Percentiles rank a stretch among this genome's conserved stretches.
These are phyloP conservation scores for Plasmodium gonderi DNA, from an alignment of 169 alveolate genomes.

Conservation along the genomic window DNA sequence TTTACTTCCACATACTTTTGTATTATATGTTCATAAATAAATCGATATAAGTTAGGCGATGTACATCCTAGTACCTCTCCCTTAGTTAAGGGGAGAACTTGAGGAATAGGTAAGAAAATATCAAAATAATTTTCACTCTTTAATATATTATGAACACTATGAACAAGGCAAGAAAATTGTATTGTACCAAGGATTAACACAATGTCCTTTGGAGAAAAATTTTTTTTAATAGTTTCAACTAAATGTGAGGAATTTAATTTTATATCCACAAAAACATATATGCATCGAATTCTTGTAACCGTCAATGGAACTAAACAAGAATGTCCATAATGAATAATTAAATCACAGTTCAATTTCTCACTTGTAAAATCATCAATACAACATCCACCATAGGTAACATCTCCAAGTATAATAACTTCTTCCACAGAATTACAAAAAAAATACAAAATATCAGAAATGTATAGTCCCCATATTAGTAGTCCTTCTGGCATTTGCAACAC, in stretches of 20 bases:
- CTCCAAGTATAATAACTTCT: conserved; percentile 87
- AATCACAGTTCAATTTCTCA: conserved; percentile 92
- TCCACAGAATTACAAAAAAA: conserved; percentile 84
- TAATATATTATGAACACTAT: conserved; percentile 76
- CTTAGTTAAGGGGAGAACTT: conserved; percentile 95
- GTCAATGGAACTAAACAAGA: conserved; percentile 97
- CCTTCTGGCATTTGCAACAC: conserved; percentile 99
- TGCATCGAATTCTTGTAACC: conserved; percentile 85
- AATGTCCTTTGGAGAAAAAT: conserved; percentile 80
- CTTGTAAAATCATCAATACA: conserved; percentile 99
- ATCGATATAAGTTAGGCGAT: conserved; percentile 86
- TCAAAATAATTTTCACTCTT: conserved; percentile 77
- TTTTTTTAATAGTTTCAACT: conserved; percentile 86
- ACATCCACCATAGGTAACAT: conserved; percentile 99
- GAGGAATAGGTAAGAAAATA: conserved; percentile 89
- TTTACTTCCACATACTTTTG: too few relatives aligned
- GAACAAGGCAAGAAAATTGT: conserved; percentile 86
- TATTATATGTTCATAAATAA: conserved; percentile 46
- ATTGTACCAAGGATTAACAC: conserved; percentile 93
- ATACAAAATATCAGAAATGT: conserved; percentile 92
- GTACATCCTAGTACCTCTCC: conserved; percentile 99
- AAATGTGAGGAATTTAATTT: conserved; percentile 91
- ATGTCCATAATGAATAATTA: conserved; percentile 98
- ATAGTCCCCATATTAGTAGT: conserved; percentile 88
- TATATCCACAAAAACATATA: conserved; percentile 98